Evolutionary conservation across 2,329 filamentous ascomycete species (phyloP), one percentile per base, ranked within the genome.

Genomic region (Sporothrix luriei): DNA sequence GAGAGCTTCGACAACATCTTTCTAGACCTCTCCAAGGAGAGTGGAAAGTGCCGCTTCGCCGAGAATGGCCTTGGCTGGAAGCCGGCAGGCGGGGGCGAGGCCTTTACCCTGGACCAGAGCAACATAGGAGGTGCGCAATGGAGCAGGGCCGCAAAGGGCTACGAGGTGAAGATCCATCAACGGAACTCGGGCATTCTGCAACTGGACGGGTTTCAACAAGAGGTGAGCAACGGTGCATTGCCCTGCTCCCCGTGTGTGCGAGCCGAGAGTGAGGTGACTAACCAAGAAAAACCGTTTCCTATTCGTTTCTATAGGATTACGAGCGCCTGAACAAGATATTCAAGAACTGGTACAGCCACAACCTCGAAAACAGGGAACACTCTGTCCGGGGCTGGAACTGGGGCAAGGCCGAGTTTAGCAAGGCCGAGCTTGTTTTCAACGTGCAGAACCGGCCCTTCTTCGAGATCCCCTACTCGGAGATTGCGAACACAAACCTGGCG

Each of bases 1-100:
- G 95, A 99, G 88, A 95, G 91, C 78, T 99, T 99, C 82, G 94
- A 98, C 78, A 93, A 93, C 81, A 97, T 98, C 82, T 94, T 95
- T 81, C 88, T 99, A 76, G 94, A 99, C 79, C 87, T 99, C 71
- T 97, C 94, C 76, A 95, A 93, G 80, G 91, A 95, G 80, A 87
- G 89, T 71, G 95, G 95, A 75, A 95, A 94, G 82, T 97, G 94
- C 83, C 90, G 95, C 78, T 94, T 99, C 77, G 94, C 94, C 73
- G 94, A 98, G 79, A 94, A 89, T 68, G 95, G 95, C 71, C 87
- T 98, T 75, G 95, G 94, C 69, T 99, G 96, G 96, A 97, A 97
- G 81, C 93, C 94, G 38, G 87, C 88, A 4, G 88, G 88, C 68
- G 93, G 92, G 77, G 92, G 93, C 79, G 93, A 97, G 74, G 94